Evolutionary conservation across 140 eudicot genomes (phyloP).

Genomic region (Stevia rebaudiana): DNA sequence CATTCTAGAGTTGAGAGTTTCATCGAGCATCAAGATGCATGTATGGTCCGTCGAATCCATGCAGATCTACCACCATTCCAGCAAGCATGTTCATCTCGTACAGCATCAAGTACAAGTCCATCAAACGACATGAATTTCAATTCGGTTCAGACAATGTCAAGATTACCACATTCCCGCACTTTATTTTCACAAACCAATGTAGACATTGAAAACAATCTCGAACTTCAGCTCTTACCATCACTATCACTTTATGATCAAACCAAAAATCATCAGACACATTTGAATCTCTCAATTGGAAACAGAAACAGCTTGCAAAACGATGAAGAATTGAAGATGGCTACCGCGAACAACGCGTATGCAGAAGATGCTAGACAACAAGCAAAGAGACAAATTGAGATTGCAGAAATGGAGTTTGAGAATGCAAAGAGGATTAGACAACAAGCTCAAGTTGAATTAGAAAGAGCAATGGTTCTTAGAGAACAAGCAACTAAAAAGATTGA

Average conservation of each 20-base stretch:
- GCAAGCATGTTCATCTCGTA: constrained; percentile 54
- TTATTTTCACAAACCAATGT: constrained; percentile 14
- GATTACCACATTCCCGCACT: constrained; percentile 17
- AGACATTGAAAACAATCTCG: constrained; percentile 33
- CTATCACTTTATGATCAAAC: constrained; percentile 36
- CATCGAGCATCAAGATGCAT: constrained; percentile 70
- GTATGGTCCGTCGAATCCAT: constrained; percentile 43
- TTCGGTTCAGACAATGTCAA: constrained; percentile 23
- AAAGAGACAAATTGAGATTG: constrained; percentile 69
- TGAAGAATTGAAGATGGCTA: constrained; percentile 50
- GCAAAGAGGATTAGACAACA: constrained; percentile 86
- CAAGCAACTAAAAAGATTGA: constrained; percentile 58
- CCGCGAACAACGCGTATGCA: constrained; percentile 69
- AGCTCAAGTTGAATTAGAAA: constrained; percentile 78
- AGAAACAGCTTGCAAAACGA: constrained; percentile 9
- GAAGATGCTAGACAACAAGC: constrained; percentile 76
- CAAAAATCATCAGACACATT: constrained; percentile 26
- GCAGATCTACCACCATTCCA: constrained; percentile 37
- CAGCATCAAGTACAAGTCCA: constrained; percentile 53
- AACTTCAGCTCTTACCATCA: constrained; percentile 49
- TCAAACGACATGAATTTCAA: constrained; percentile 38
- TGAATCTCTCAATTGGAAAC: constrained; percentile 49
- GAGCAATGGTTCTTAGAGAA: constrained; percentile 58
- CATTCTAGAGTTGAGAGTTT: constrained; percentile 63
- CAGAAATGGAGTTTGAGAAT: constrained; percentile 80